phyloP scores from a whole-genome alignment of 2,329 filamentous ascomycete genomes.

The Aspergillus nomiae region DNA sequence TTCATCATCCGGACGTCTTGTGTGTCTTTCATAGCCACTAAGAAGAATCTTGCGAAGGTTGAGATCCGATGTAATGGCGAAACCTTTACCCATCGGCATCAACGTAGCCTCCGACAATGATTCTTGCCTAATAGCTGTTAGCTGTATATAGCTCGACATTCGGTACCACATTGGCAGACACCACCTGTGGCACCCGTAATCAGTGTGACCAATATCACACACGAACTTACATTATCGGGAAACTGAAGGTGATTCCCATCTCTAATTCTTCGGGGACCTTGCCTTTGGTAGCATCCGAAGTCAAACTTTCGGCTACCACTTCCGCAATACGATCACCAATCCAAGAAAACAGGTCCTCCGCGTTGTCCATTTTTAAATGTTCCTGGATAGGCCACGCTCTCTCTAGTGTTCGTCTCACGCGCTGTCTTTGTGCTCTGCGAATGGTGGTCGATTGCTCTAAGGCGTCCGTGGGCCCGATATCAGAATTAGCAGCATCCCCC shows the following conservation, averaged over 20 bases:
- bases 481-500: slow-evolving; percentile 44
- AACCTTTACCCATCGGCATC: slow-evolving; percentile 62
- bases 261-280: slow-evolving; percentile 47
- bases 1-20: slow-evolving; percentile 40
- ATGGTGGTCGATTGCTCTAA: slow-evolving; percentile 47
- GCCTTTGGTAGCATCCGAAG: slow-evolving; percentile 41
- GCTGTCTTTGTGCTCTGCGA: slow-evolving; percentile 50
- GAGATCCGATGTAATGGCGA: slow-evolving; percentile 58
- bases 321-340: slow-evolving; percentile 76
- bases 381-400: slow-evolving; percentile 57
- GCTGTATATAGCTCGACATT: slow-evolving; percentile 13
- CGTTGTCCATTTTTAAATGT: slow-evolving; percentile 64
- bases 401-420: slow-evolving; percentile 50
- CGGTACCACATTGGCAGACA: background rate
- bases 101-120: slow-evolving; percentile 56
- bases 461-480: slow-evolving; percentile 33
- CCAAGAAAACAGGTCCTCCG: slow-evolving; percentile 77
- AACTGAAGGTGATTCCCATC: slow-evolving; percentile 54
- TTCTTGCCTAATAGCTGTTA: slow-evolving; percentile 46
- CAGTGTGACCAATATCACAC: background rate
- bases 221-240: slow-evolving; percentile 50
- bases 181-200: background rate
- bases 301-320: slow-evolving; percentile 62
- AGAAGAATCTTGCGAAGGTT: slow-evolving; percentile 58
- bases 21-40: slow-evolving; percentile 56